Conservation (phyloP, 306 rosid species). For the Ormosia emarginata region DNA sequence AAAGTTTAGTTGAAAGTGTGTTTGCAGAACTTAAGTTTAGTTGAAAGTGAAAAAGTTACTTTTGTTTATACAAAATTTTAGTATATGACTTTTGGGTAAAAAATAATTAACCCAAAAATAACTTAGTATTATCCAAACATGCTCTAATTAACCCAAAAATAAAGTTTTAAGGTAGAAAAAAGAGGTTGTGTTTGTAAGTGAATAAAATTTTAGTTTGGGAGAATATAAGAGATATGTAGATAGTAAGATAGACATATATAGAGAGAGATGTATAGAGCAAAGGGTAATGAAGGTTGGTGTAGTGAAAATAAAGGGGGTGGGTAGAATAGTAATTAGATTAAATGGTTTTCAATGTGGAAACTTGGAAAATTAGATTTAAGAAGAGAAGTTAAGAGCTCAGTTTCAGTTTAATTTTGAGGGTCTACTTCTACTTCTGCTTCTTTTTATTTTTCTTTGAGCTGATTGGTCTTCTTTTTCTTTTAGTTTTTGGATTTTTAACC, state of each 20-base stretch:
- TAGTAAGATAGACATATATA: background rate
- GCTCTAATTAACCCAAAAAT: background rate
- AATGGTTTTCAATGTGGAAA: slow-evolving; percentile 1
- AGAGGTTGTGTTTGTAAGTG: background rate
- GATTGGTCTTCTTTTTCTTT: background rate
- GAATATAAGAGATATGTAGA: background rate
- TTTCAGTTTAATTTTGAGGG: background rate
- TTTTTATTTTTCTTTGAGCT: background rate
- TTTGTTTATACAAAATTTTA: too few species aligned
- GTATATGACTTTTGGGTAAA: too few species aligned
- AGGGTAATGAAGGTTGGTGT: background rate
- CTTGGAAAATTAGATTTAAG: background rate
- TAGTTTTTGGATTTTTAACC: background rate
- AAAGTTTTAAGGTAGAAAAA: background rate
- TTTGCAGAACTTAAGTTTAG: too few species aligned
- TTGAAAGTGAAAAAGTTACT: too few species aligned
- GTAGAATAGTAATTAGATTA: slow-evolving; percentile 27
- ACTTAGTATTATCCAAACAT: too few species aligned
- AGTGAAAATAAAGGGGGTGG: slow-evolving; percentile 24
- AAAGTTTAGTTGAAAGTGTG: too few species aligned
- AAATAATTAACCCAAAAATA: too few species aligned
- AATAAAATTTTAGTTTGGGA: slow-evolving; percentile 16
- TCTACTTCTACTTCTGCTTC: too few species aligned
- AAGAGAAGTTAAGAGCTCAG: background rate
- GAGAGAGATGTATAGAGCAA: background rate